Evolutionary conservation across 2,329 filamentous ascomycete genomes (phyloP), one percentile per base, ranked within the genome.

Genomic region (Ophiobolus disseminans): DNA sequence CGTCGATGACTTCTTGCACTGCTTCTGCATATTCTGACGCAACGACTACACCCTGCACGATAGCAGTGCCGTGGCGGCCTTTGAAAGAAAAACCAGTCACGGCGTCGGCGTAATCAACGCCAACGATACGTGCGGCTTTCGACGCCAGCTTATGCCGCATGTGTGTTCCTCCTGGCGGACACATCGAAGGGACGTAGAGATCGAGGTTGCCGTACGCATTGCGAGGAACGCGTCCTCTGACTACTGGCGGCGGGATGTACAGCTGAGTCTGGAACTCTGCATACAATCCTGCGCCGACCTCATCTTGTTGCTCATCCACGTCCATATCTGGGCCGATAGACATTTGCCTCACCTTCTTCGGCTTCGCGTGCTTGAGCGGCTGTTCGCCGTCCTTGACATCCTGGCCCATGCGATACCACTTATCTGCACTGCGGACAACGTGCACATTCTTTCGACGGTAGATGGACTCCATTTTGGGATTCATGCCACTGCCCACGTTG

Each of bases 1-100:
- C 88, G 10, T 78, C 77, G 14, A 96, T 80, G 0, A 90, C 86
- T 4, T 84, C 86, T 48, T 82, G 75, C 0, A 97, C 80, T 0
- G 88, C 91, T 45, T 92, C 89, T 6, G 78, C 80, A 52, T 86
- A 84, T 68, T 93, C 88, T 13, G 74, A 69, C 0, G 91, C 87
- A 1, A 96, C 85, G 0, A 99, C 85, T 1, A 88, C 82, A 2
- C 94, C 94, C 28, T 84, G 82, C 2, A 94, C 75, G 2, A 97
- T 82, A 1, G 94, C 91, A 2, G 91, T 97, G 13, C 93, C 93
- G 46, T 90, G 86, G 2, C 90, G 84, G 1, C 91, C 91, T 65
- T 85, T 87, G 75, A 97, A 99, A 28, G 87, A 81, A 65, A 97
- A 99, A 0, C 93, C 93, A 0, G 88, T 94, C 4, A 99, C 84